Evolutionary conservation across 306 rosid genomes (phyloP).

Genomic region (Abrus precatorius): DNA sequence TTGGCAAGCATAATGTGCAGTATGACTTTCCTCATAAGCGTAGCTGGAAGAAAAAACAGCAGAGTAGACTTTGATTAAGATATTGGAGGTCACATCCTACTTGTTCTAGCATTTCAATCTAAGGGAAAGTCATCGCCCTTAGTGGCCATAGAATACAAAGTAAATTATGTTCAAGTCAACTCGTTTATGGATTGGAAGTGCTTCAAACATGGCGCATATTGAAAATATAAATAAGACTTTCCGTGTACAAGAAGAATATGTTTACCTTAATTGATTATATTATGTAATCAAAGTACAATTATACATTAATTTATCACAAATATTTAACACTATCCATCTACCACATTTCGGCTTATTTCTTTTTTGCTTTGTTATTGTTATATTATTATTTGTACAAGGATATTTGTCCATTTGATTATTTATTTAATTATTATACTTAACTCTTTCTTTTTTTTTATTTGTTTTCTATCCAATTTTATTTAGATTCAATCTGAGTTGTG

Average conservation of each 20-base stretch:
- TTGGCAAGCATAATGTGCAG: background rate
- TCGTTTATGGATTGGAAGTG: conserved; percentile 43
- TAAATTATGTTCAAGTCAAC: conserved; percentile 52
- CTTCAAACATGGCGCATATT: conserved; percentile 54
- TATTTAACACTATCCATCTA: conserved; percentile 49
- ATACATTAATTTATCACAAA: conserved; percentile 31
- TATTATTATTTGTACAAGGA: background rate
- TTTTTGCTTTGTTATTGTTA: background rate
- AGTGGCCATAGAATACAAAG: conserved; percentile 22
- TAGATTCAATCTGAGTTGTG: too few relatives aligned
- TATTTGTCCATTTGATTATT: too few relatives aligned
- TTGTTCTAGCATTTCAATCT: conserved; percentile 42
- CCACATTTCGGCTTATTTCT: conserved; percentile 9
- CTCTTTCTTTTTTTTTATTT: too few relatives aligned
- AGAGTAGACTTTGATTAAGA: conserved; percentile 49
- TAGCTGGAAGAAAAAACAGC: background rate
- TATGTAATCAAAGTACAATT: conserved; percentile 38
- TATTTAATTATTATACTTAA: too few relatives aligned
- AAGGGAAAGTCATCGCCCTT: conserved; percentile 27
- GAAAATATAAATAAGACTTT: conserved; percentile 33
- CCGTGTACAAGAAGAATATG: conserved; percentile 38
- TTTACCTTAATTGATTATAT: background rate
- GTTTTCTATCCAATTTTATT: too few relatives aligned
- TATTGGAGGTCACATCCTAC: conserved; percentile 45
- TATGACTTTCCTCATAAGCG: conserved; percentile 6